Evolutionary conservation across 2,329 filamentous ascomycete species (phyloP), one percentile per base, ranked within the genome.

Genomic region (Neopestalotiopsis sp.): DNA sequence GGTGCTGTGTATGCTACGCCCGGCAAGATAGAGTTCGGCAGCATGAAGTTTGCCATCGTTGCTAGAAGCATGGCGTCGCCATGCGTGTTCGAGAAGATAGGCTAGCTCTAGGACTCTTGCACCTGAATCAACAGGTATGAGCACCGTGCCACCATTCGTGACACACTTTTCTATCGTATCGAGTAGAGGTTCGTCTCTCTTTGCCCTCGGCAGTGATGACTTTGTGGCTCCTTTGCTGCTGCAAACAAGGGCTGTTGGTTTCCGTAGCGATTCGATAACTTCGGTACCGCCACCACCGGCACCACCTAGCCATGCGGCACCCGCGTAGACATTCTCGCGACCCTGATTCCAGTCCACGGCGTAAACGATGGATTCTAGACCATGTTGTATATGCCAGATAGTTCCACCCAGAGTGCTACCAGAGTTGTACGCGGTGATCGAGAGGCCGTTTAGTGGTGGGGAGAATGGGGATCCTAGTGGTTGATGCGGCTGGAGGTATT

Each of bases 321-420:
- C 95, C 0, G 95, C 91, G 70, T 97, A 91, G 17, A 98, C 94
- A 81, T 97, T 97, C 79, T 99, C 96, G 74, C 94, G 90, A n/a
- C 93, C 94, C 81, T 98, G 95, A 75, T 98, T 98, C 96, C 96
- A 99, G 77, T 98, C 95, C 20, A 98, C 94, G 0, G 96, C 95
- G 76, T 99, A 98, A 1, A 99, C 95, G 57, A 99, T 95, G 0
- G 95, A 98, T 79, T 99, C 96, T 77, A 98, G 88, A 0, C 95
- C 94, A 83, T 98, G 94, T 76, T 98, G 95, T 72, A 99, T 95
- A 76, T 98, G 95, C 96, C 96, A 99, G 84, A 99, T 97, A 30
- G 96, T 98, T 68, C 96, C 96, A 79, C 96, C 96, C 0, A 98
- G 88, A 0, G 95, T 98, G 78, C 98, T 95, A 72, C 96, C 96